Base-by-base conservation (phyloP, 2,329 filamentous ascomycete genomes). In the Penicillium sp. region DNA sequence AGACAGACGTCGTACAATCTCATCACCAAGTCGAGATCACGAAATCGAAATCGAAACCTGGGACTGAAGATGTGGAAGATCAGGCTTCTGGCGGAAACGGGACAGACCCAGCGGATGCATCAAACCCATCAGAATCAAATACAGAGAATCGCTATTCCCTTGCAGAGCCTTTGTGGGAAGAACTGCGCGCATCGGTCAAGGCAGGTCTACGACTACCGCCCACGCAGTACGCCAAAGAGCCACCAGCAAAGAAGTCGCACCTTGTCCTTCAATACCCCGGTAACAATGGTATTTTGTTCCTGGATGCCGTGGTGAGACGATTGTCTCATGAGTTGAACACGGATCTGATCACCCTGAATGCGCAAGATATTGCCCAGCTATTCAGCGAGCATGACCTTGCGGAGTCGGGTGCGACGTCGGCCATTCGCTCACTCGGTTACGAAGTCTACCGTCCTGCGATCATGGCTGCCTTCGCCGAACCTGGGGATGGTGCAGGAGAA, bases 251-350 rank as follows among this genome's bases (percentile, higher is more conserved):
- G 26, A 84, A 83, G 59, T 80, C 83, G 3, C 82, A 87, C 59
- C 71, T 86, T 16, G 76, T 83, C 5, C 72, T 88, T 11, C 81
- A 85, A 52, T 87, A 85, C 58, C 83, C 85, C 1, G 78, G 79
- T 23, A 77, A 81, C 37, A 81, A 83, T 43, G 81, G 78, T 34
- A 82, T 79, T 51, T 69, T 71, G 43, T 80, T 82, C 57, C 72
- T 90, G 31, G 81, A 87, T 58, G 72, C 76, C 3, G 75, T 90
- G n/a, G 82, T 92, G 2, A 79, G 84, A 55, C 80, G 84, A 47
- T 75, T 88, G 39, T 88, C 89, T 0, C 75, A 76, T 11, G 80
- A 85, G 29, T 75, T 89, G 75, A 63, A 68, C 11, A 68, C 73
- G 24, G 72, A 78, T 58, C 48, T 78, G 48, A 67, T 78, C 40